A percentile compares a stretch with the other conserved stretches of the same genome.
phyloP scores from a whole-genome alignment of 2,329 filamentous ascomycete genomes.

The Curvularia verruculosa region DNA sequence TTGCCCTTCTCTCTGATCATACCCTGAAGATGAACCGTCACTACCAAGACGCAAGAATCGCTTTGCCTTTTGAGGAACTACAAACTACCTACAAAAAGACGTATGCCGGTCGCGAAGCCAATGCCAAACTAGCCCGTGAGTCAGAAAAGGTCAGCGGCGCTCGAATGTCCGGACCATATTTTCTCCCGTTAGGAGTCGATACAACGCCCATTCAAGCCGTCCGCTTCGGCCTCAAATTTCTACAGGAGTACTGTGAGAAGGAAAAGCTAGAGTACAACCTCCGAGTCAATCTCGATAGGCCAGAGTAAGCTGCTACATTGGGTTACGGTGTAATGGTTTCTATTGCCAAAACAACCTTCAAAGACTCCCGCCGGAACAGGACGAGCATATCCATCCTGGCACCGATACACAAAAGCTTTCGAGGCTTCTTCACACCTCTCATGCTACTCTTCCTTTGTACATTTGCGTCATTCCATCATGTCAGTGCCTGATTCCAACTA shows the following conservation, averaged over 20 bases:
- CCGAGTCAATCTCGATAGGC: conserved; percentile 37
- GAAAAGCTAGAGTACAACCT: conserved; percentile 36
- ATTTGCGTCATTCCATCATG: neutral
- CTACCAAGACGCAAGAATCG: conserved; percentile 36
- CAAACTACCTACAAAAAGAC: conserved; percentile 48
- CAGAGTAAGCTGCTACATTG: conserved; percentile 9
- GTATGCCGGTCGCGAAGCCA: conserved; percentile 41
- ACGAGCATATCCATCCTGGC: neutral
- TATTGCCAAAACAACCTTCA: neutral
- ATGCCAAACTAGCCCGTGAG: conserved; percentile 28
- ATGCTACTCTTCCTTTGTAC: neutral
- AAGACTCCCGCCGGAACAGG: neutral
- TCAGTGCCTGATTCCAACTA: neutral
- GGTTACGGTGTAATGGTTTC: neutral
- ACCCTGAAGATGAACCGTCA: conserved; percentile 33
- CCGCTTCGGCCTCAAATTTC: conserved; percentile 50
- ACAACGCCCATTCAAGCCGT: conserved; percentile 54
- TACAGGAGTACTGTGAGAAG: conserved; percentile 52
- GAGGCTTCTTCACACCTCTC: neutral
- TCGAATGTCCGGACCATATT: conserved; percentile 48
- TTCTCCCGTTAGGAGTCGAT: conserved; percentile 49
- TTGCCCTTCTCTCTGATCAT: conserved; percentile 37
- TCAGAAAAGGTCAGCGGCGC: conserved; percentile 44
- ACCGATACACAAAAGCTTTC: neutral
- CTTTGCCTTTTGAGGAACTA: conserved; percentile 46